phyloP scores from a whole-genome alignment of 2,329 filamentous ascomycete species.

The Talaromyces amestolkiae region DNA sequence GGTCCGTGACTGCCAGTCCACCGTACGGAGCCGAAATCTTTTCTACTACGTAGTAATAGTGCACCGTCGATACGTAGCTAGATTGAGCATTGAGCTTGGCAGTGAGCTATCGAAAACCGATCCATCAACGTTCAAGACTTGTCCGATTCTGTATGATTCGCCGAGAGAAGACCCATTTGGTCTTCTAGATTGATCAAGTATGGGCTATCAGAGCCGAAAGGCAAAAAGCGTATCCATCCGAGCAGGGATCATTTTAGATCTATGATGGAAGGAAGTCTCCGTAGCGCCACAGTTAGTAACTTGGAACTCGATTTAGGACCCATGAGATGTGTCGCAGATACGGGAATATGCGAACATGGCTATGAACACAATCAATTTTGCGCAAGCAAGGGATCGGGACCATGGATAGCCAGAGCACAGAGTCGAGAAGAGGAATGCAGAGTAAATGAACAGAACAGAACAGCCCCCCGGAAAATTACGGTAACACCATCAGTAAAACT shows the following conservation, averaged over 20 bases:
- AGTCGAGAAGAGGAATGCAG: background rate
- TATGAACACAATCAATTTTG: background rate
- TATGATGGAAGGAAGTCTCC: background rate
- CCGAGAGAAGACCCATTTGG: background rate
- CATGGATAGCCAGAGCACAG: background rate
- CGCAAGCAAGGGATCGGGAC: background rate
- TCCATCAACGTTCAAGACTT: conserved; percentile 3
- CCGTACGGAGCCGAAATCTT: background rate
- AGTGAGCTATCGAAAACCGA: background rate
- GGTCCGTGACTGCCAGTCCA: background rate
- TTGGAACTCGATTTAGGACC: background rate
- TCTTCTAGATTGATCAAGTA: background rate
- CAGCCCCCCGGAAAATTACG: background rate
- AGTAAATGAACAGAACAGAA: background rate
- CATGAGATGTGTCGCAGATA: background rate
- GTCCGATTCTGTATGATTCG: background rate
- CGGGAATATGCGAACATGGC: background rate
- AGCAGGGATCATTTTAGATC: conserved; percentile 12
- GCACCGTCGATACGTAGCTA: background rate
- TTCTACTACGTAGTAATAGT: background rate
- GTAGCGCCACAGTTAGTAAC: background rate
- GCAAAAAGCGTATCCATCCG: background rate
- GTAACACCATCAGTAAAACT: background rate
- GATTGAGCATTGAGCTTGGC: background rate
- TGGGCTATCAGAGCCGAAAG: background rate